These are phyloP conservation scores for Cercospora sesami DNA, from an alignment of 2,329 filamentous ascomycete genomes.

Conservation along the genomic window DNA sequence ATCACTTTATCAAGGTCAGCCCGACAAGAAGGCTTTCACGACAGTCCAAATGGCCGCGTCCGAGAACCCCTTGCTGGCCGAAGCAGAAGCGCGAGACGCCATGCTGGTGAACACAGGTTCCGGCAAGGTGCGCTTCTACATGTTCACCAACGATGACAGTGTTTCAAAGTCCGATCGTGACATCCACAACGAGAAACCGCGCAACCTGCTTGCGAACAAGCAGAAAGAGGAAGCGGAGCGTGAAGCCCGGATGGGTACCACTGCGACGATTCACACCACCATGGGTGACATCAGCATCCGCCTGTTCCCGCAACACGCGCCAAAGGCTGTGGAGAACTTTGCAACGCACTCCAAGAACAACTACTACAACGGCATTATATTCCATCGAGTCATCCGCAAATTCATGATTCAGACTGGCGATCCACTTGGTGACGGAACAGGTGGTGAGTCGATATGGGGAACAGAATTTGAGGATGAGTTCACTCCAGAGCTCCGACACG, in stretches of 20 bases:
- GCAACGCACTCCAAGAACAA: slow-evolving; percentile 84
- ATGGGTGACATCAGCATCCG: slow-evolving; percentile 92
- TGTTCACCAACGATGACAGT: slow-evolving; percentile 90
- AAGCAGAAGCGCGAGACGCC: slow-evolving; percentile 86
- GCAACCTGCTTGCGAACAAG: slow-evolving; percentile 55
- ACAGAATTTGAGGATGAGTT: slow-evolving; percentile 92
- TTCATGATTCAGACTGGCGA: slow-evolving; percentile 97
- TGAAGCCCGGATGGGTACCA: slow-evolving; percentile 69
- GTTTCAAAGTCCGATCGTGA: slow-evolving; percentile 82
- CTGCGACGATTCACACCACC: slow-evolving; percentile 85
- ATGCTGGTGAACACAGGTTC: slow-evolving; percentile 82
- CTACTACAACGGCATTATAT: slow-evolving; percentile 97
- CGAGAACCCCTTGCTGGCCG: slow-evolving; percentile 85
- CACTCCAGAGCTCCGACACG: slow-evolving; percentile 75
- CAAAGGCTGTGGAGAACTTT: slow-evolving; percentile 96
- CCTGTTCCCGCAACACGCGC: slow-evolving; percentile 87
- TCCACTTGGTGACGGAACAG: slow-evolving; percentile 82
- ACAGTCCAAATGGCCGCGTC: slow-evolving; percentile 98
- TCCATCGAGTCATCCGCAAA: slow-evolving; percentile 94
- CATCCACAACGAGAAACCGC: slow-evolving; percentile 91
- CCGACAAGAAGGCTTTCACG: slow-evolving; percentile 87
- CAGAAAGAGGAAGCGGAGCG: slow-evolving; percentile 57
- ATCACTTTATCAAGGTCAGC: slow-evolving; percentile 88
- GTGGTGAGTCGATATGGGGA: slow-evolving; percentile 92
- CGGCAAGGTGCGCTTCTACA: slow-evolving; percentile 91